These are phyloP conservation scores for Tuber borchii DNA, from an alignment of 495 filamentous ascomycete genomes.

Conservation along the genomic window DNA sequence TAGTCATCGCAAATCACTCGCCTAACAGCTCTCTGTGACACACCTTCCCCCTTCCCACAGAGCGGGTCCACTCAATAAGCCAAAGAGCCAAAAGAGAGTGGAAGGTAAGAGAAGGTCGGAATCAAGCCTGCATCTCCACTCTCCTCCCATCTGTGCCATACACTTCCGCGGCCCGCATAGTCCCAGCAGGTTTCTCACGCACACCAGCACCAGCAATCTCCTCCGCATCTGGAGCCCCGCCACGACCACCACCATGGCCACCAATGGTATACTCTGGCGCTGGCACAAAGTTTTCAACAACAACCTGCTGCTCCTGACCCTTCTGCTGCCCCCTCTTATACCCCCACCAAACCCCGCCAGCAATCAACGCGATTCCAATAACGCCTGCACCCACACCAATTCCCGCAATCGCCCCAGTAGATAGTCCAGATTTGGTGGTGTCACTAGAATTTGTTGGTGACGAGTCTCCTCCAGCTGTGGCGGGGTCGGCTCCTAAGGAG, in stretches of 20 bases:
- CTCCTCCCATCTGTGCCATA: too few species aligned
- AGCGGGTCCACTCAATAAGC: too few species aligned
- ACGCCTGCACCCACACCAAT: neutral
- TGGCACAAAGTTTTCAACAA: neutral
- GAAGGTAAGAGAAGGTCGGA: too few species aligned
- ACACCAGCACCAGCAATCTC: neutral
- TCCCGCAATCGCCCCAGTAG: neutral
- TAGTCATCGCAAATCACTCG: too few species aligned
- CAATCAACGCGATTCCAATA: neutral
- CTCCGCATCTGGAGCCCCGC: neutral
- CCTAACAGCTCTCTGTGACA: too few species aligned
- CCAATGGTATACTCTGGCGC: neutral
- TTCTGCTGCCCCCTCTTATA: conserved; percentile 3
- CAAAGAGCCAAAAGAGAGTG: too few species aligned
- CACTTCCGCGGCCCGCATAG: too few species aligned
- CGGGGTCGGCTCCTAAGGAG: neutral
- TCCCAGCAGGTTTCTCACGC: too few species aligned
- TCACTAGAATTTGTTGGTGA: neutral
- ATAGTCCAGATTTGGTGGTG: neutral
- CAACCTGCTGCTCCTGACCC: neutral
- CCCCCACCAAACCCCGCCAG: neutral
- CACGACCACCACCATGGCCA: neutral
- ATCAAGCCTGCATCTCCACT: too few species aligned
- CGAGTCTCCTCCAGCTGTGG: neutral
- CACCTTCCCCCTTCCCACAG: too few species aligned